Evolutionary conservation across 2,329 filamentous ascomycete genomes (phyloP).

Genomic region (Camillea tinctor): DNA sequence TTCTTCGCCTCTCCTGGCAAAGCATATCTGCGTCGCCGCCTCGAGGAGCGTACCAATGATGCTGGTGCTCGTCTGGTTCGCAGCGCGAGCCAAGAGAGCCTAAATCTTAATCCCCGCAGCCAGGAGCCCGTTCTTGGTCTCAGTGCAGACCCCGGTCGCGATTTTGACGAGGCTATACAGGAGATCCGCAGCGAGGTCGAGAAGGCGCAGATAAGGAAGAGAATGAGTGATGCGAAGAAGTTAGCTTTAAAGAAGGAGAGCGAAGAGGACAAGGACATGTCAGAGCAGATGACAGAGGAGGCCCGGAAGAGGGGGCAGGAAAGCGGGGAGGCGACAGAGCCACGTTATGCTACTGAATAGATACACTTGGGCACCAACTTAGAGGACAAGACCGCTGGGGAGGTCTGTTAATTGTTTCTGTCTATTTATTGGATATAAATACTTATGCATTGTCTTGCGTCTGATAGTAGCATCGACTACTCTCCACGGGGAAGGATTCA

Average conservation of each 20-base stretch:
- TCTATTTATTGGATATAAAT: neutral
- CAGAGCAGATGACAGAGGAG: no score
- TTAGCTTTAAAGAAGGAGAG: neutral
- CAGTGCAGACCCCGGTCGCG: slow-evolving; percentile 70
- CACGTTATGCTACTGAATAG: no score
- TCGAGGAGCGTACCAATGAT: slow-evolving; percentile 57
- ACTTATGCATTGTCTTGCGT: no score
- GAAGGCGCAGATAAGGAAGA: slow-evolving; percentile 34
- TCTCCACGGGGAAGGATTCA: neutral
- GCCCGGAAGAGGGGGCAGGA: no score
- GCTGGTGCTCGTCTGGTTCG: slow-evolving; percentile 47
- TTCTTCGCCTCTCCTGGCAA: slow-evolving; percentile 84
- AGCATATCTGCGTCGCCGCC: slow-evolving; percentile 49
- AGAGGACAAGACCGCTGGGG: no score
- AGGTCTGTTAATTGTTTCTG: no score
- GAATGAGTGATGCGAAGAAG: slow-evolving; percentile 11
- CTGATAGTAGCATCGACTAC: neutral
- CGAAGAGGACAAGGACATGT: neutral
- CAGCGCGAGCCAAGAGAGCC: slow-evolving; percentile 56
- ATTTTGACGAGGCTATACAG: slow-evolving; percentile 74
- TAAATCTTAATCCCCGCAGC: slow-evolving; percentile 36
- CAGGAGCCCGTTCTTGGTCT: slow-evolving; percentile 72
- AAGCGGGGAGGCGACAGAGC: no score
- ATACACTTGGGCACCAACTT: no score
- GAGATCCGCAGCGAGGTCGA: slow-evolving; percentile 76